Conservation (phyloP, 768 basidiomycete genomes). For the Rhizopogon rudus region DNA sequence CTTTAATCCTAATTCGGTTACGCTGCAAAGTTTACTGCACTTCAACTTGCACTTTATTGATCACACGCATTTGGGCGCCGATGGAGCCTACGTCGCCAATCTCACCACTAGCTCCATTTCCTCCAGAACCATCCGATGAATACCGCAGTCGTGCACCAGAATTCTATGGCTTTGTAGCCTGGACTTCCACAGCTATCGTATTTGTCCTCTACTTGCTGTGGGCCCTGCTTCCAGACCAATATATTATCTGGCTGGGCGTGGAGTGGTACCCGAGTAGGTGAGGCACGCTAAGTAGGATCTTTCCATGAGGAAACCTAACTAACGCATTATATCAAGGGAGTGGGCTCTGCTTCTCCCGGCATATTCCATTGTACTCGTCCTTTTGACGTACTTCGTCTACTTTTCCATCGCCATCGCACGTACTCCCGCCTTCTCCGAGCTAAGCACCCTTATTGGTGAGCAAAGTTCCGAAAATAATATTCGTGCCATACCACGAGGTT, state of each 20-base stretch:
- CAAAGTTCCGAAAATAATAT: slow-evolving; percentile 7
- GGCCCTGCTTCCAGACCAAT: slow-evolving; percentile 74
- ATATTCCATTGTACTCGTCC: slow-evolving; percentile 63
- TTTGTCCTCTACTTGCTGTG: slow-evolving; percentile 73
- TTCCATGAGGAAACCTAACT: not conserved
- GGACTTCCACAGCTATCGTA: slow-evolving; percentile 68
- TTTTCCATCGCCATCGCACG: slow-evolving; percentile 67
- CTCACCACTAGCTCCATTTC: slow-evolving; percentile 39
- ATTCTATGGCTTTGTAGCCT: slow-evolving; percentile 89
- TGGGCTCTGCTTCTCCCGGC: slow-evolving; percentile 83
- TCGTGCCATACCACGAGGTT: slow-evolving; percentile 2
- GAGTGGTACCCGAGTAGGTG: slow-evolving; percentile 88
- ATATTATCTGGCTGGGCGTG: slow-evolving; percentile 61
- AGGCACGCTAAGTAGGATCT: slow-evolving; percentile 11
- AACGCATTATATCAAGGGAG: slow-evolving; percentile 46
- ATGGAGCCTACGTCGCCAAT: slow-evolving; percentile 38
- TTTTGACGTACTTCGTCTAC: slow-evolving; percentile 76
- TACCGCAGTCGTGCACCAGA: slow-evolving; percentile 70
- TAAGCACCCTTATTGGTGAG: slow-evolving; percentile 65
- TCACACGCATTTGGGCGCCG: not conserved
- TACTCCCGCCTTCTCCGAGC: slow-evolving; percentile 67
- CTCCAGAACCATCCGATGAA: slow-evolving; percentile 35
- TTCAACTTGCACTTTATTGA: not conserved
- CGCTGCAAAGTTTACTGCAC: too few relatives aligned
- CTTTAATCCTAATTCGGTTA: too few relatives aligned